Evolutionary conservation across 768 basidiomycete species (phyloP), one percentile per base, ranked within the genome.

Genomic region (Exidia glandulosa): DNA sequence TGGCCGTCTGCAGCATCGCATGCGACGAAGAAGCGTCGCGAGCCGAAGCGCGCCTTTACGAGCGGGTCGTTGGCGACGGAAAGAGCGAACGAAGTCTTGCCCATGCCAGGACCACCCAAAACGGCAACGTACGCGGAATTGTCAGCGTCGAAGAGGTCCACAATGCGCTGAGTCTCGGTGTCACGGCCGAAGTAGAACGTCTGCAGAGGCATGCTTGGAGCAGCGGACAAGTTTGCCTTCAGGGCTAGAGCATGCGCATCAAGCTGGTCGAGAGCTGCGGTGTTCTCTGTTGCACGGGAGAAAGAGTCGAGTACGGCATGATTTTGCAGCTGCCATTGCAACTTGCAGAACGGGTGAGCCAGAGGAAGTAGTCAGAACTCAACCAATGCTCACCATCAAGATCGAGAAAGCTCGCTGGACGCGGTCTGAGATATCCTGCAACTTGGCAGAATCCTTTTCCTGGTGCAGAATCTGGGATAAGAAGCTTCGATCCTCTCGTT

Each of bases 61-160:
- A 57, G 52, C 19, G 62, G 29, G 32, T 69, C 61, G 31, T 72
- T 63, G 33, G 71, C 65, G 25, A 74, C 68, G 3, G 71, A 69
- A 7, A 74, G 67, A 1, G 76, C 73, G 32, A 71, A 61, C 2
- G 73, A 66, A 2, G 76, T 75, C 63, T 77, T 77, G 13, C 76
- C 75, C 63, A 75, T 74, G 13, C 76, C 76, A 2, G 74, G 76
- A 2, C 59, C 34, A 14, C 69, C 69, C 32, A 70, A 62, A 57
- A 70, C 60, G 56, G 57, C 63, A 54, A 59, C 52, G 33, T 19
- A 60, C 25, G 50, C 50, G 25, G 50, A 9, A 9, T 19, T 19
- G 3, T 10, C 23, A 6, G 9, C 27, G 9, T 13, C 30, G 50
- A 45, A 14, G 27, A 29, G 2, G 10, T 45, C 41, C 12, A 23